Conservation (phyloP, 805 yeast species). For the Helenozyma baotianmanensis region DNA sequence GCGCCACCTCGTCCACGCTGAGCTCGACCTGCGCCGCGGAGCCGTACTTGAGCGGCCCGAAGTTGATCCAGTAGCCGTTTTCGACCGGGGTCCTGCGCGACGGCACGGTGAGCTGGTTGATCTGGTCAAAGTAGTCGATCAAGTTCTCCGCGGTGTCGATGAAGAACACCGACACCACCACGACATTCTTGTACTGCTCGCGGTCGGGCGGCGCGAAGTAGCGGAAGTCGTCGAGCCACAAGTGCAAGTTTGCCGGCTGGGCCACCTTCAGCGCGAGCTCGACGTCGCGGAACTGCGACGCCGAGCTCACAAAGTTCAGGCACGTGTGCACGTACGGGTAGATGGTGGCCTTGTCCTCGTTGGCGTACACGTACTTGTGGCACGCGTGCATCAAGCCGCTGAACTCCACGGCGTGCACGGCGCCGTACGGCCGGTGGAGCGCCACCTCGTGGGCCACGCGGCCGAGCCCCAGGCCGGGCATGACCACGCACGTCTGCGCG, state of each 20-base stretch:
- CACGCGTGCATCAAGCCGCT: slow-evolving; percentile 73
- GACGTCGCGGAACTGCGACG: slow-evolving; percentile 49
- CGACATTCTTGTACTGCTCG: slow-evolving; percentile 39
- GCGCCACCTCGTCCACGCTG: slow-evolving; percentile 60
- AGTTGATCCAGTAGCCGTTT: slow-evolving; percentile 76
- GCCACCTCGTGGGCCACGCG: slow-evolving; percentile 66
- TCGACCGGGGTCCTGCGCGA: slow-evolving; percentile 26
- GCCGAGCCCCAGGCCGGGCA: slow-evolving; percentile 90
- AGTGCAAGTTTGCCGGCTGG: slow-evolving; percentile 45
- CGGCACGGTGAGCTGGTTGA: slow-evolving; percentile 39
- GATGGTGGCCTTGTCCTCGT: neutral
- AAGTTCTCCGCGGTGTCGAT: slow-evolving; percentile 90
- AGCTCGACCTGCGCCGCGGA: slow-evolving; percentile 75
- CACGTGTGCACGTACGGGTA: slow-evolving; percentile 50
- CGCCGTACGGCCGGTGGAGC: slow-evolving; percentile 31
- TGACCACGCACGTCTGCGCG: slow-evolving; percentile 47
- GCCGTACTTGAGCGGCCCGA: slow-evolving; percentile 92
- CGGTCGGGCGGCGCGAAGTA: slow-evolving; percentile 36
- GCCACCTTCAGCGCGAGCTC: slow-evolving; percentile 19
- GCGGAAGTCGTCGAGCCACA: slow-evolving; percentile 63
- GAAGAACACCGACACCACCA: slow-evolving; percentile 69
- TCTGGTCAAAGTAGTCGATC: slow-evolving; percentile 66
- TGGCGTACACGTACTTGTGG: slow-evolving; percentile 51
- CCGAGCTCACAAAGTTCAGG: slow-evolving; percentile 53
- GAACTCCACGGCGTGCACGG: slow-evolving; percentile 71